Base-by-base conservation (phyloP, 2,329 filamentous ascomycete genomes). In the Westerdykella aurantiaca region DNA sequence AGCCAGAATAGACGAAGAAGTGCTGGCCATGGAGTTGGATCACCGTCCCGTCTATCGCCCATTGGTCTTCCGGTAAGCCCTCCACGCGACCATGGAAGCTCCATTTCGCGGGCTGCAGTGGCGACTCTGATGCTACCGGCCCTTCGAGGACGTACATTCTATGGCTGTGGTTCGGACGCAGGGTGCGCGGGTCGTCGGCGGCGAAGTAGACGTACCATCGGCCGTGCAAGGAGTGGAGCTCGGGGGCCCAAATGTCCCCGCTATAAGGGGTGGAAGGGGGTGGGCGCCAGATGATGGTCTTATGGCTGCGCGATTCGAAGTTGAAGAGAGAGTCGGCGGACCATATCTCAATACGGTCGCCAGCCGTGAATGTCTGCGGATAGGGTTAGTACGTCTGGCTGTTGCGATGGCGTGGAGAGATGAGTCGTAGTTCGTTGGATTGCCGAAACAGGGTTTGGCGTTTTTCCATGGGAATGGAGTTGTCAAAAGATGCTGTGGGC, bases 181-280 rank as follows among this genome's bases (percentile, higher is more conserved):
- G 47, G n/a, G 33, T 35, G 33, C 33, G 33, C 1, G 67, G 67
- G 48, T 73, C 56, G 16, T 65, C 68, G 13, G 65, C 69, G 3
- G 63, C 72, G 55, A 67, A 74, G 57, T 79, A 79, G 47, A 78
- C 67, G 57, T 77, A 80, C 77, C 77, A 80, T 17, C 68, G 68
- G 0, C 71, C 72, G 31, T 70, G 60, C 21, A 79, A 64, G 38
- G 60, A 60, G 55, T 80, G 77, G 0, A 80, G 66, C 61, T 80
- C 77, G 0, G 77, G 77, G 0, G 77, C 77, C 77, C 77, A 80
- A 25, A 80, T 63, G 49, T 69, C 70, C 34, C 62, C 70, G 6
- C 67, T 69, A 65, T 70, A 72, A 14, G 63, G 58, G 9, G 66
- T 67, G 45, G 69, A 60, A 11, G 68, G 69, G 0, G 69, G 60